Base-by-base conservation (phyloP, 495 filamentous ascomycete genomes). In the Sporormia fimetaria region DNA sequence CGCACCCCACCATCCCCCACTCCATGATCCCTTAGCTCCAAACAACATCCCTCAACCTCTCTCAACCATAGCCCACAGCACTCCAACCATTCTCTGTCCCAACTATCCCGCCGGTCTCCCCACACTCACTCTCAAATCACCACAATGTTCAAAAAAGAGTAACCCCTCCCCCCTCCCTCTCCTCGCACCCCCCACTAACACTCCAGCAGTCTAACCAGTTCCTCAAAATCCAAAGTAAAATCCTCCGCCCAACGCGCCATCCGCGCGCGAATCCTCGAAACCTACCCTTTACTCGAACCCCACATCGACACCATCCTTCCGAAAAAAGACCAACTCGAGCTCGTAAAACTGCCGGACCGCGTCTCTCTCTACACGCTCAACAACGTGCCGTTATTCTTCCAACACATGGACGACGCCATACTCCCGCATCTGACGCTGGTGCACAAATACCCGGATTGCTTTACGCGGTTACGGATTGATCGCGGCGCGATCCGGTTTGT, bases 401-500 rank as follows among this genome's bases (percentile, higher is more conserved):
- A 96, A 64, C 81, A 83, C 51, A 80, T 84, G 63, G 82, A 84
- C 56, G 80, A 79, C 52, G 65, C 76, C 0, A 66, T 75, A 11
- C 70, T 92, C 28, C 90, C 90, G 1, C 87, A 94, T 57, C 57
- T 64, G 10, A 42, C 52, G 21, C 48, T 65, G 33, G 43, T 65
- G 0, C 62, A 65, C 45, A 30, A 68, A 22, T 83, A 79, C 64
- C 80, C 80, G 4, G 53, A 65, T 37, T 69, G 67, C 52, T 84
- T 84, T 56, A 69, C 71, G 4, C 68, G 65, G 17, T 59, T 84
- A 29, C 73, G 78, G 37, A 87, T 94, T 55, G 88, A 96, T 62
- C 78, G 90, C 34, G 90, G 90, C 37, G 90, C 92, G 0, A 95
- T 96, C 61, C 84, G 92, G 42, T 98, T 98, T 64, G 88, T 98